Percentiles rank a stretch among this genome's conserved stretches.
These are phyloP conservation scores for Leucogyrophana mollusca DNA, from an alignment of 768 basidiomycete genomes.

Conservation along the genomic window DNA sequence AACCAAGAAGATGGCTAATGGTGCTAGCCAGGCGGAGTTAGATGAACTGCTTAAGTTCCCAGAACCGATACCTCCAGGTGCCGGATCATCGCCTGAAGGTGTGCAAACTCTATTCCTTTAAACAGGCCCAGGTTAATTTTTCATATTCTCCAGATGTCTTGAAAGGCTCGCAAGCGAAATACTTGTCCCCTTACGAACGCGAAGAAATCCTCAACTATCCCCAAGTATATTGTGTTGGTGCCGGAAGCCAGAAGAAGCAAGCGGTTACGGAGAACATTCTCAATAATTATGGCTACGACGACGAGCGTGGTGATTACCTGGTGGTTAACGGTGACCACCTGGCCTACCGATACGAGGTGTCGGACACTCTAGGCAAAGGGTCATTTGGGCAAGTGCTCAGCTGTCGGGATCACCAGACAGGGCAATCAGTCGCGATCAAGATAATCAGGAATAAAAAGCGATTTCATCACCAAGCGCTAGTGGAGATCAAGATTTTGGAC, in stretches of 20 bases:
- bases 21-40: conserved; percentile 83
- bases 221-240: conserved; percentile 79
- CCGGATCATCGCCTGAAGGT: conserved; percentile 71
- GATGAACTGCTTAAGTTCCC: conserved; percentile 91
- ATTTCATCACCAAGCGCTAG: conserved; percentile 96
- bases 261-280: conserved; percentile 69
- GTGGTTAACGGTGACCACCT: conserved; percentile 91
- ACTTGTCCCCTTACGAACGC: conserved; percentile 84
- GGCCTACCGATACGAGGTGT: conserved; percentile 93
- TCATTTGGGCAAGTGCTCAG: conserved; percentile 97
- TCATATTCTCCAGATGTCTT: conserved; percentile 50
- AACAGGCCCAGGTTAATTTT: conserved; percentile 7
- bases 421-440: conserved; percentile 97
- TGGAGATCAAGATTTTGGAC: conserved; percentile 99
- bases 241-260: conserved; percentile 78
- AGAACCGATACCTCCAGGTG: conserved; percentile 75
- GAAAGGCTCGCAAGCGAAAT: conserved; percentile 61
- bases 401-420: conserved; percentile 93
- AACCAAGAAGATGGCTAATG: conserved; percentile 80
- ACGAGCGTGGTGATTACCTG: conserved; percentile 96
- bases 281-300: conserved; percentile 95
- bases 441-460: conserved; percentile 99
- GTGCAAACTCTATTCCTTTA: conserved; percentile 26
- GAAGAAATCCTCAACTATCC: conserved; percentile 90
- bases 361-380: conserved; percentile 93